These are phyloP conservation scores for Penicillium sp. DNA, from an alignment of 2,329 filamentous ascomycete species.

Conservation along the genomic window DNA sequence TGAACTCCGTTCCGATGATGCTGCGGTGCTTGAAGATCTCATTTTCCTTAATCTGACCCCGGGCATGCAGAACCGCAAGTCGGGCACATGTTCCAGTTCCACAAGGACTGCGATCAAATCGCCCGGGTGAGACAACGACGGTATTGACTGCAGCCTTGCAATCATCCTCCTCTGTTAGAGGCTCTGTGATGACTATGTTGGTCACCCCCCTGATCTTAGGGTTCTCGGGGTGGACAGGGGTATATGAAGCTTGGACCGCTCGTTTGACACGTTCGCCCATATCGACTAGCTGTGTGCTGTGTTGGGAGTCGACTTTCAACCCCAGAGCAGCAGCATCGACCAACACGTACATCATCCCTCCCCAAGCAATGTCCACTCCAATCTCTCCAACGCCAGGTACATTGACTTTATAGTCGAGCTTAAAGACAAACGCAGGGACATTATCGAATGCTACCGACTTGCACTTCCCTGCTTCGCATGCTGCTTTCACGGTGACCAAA, in stretches of 20 bases:
- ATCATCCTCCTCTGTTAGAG: conserved; percentile 24
- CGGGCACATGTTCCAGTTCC: conserved; percentile 50
- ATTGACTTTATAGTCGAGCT: conserved; percentile 41
- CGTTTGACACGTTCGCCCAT: conserved; percentile 48
- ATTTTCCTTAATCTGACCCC: conserved; percentile 39
- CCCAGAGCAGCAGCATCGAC: conserved; percentile 44
- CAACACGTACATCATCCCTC: conserved; percentile 50
- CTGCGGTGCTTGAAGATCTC: conserved; percentile 45
- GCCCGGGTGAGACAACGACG: conserved; percentile 48
- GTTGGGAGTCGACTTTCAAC: conserved; percentile 34
- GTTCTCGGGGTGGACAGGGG: conserved; percentile 49
- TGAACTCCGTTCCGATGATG: conserved; percentile 49
- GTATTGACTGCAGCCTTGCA: conserved; percentile 41
- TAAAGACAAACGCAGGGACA: conserved; percentile 47
- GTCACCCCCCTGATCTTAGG: conserved; percentile 44
- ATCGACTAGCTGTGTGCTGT: conserved; percentile 42
- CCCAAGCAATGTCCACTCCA: conserved; percentile 49
- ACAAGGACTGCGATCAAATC: conserved; percentile 52
- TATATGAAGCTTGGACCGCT: conserved; percentile 38
- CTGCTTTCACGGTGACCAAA: conserved; percentile 43
- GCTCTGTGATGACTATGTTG: conserved; percentile 43
- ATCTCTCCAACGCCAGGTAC: conserved; percentile 47
- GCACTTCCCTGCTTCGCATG: conserved; percentile 48
- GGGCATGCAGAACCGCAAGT: conserved; percentile 48
- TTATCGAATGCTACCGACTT: conserved; percentile 50